These are phyloP conservation scores for Wilcoxina mikolae DNA, from an alignment of 495 filamentous ascomycete genomes.

Conservation along the genomic window DNA sequence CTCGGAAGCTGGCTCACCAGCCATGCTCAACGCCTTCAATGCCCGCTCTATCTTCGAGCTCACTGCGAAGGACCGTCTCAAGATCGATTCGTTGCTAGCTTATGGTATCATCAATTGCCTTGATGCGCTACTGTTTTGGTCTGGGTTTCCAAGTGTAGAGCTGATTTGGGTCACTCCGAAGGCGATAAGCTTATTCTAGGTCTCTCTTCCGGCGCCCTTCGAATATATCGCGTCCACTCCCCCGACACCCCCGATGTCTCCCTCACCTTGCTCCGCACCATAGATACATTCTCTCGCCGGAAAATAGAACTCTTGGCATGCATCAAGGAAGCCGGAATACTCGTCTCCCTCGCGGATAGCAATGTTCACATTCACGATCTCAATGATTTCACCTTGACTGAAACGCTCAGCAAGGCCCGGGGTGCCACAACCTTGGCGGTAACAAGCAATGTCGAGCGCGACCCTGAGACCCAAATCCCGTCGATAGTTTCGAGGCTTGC, in stretches of 20 bases:
- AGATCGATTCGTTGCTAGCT: slow-evolving; percentile 84
- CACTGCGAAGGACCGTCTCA: slow-evolving; percentile 81
- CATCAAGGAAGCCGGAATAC: slow-evolving; percentile 81
- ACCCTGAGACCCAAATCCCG: slow-evolving; percentile 68
- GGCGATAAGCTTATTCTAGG: slow-evolving; percentile 84
- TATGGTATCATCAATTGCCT: slow-evolving; percentile 43
- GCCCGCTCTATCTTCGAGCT: slow-evolving; percentile 95
- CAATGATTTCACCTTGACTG: slow-evolving; percentile 62
- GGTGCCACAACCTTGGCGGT: slow-evolving; percentile 83
- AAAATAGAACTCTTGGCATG: slow-evolving; percentile 84
- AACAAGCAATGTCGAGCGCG: slow-evolving; percentile 86
- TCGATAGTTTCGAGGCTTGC: slow-evolving; percentile 81
- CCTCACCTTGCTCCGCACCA: slow-evolving; percentile 71
- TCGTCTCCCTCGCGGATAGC: slow-evolving; percentile 79
- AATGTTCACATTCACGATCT: slow-evolving; percentile 80
- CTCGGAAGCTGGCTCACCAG: slow-evolving; percentile 14
- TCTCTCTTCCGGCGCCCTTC: slow-evolving; percentile 72
- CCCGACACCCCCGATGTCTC: slow-evolving; percentile 33
- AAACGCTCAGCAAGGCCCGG: slow-evolving; percentile 66
- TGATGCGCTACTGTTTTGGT: not conserved
- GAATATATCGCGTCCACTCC: slow-evolving; percentile 73
- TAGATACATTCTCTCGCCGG: slow-evolving; percentile 81
- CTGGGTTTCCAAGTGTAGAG: slow-evolving; percentile 10
- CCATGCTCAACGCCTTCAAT: slow-evolving; percentile 96
- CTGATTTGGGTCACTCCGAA: slow-evolving; percentile 23